These are phyloP conservation scores for Alternaria alternata DNA, from an alignment of 2,329 filamentous ascomycete genomes.

Conservation along the genomic window DNA sequence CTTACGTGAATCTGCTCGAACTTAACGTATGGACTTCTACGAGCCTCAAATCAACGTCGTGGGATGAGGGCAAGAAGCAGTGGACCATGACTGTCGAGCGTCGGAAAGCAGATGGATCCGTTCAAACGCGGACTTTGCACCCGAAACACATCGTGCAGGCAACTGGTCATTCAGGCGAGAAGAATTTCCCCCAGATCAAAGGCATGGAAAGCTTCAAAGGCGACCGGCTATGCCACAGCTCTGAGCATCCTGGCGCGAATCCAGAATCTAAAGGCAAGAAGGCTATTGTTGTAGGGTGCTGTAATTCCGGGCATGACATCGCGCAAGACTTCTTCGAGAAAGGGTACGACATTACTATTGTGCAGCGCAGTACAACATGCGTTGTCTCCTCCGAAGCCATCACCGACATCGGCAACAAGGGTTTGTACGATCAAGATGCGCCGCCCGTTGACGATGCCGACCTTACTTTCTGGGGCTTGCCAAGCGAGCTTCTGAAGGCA, in stretches of 20 bases:
- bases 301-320: conserved; percentile 60
- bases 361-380: conserved; percentile 56
- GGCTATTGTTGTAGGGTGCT: conserved; percentile 58
- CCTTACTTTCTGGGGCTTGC: conserved; percentile 44
- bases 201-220: conserved; percentile 50
- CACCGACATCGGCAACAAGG: conserved; percentile 40
- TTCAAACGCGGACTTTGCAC: conserved; percentile 35
- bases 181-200: conserved; percentile 42
- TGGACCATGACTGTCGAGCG: conserved; percentile 52
- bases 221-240: conserved; percentile 42
- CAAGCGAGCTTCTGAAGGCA: conserved; percentile 44
- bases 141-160: conserved; percentile 44
- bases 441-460: conserved; percentile 42
- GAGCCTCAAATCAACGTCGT: conserved; percentile 48
- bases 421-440: conserved; percentile 39
- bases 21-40: conserved; percentile 53
- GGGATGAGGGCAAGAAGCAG: conserved; percentile 46
- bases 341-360: conserved; percentile 55
- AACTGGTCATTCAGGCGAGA: conserved; percentile 44
- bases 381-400: conserved; percentile 41
- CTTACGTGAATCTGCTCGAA: conserved; percentile 48
- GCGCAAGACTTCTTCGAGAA: conserved; percentile 58
- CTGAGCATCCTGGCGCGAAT: conserved; percentile 43
- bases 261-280: conserved; percentile 50
- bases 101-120: conserved; percentile 29